Evolutionary conservation across 495 filamentous ascomycete species (phyloP), one percentile per base, ranked within the genome.

Genomic region (Viridothelium virens): DNA sequence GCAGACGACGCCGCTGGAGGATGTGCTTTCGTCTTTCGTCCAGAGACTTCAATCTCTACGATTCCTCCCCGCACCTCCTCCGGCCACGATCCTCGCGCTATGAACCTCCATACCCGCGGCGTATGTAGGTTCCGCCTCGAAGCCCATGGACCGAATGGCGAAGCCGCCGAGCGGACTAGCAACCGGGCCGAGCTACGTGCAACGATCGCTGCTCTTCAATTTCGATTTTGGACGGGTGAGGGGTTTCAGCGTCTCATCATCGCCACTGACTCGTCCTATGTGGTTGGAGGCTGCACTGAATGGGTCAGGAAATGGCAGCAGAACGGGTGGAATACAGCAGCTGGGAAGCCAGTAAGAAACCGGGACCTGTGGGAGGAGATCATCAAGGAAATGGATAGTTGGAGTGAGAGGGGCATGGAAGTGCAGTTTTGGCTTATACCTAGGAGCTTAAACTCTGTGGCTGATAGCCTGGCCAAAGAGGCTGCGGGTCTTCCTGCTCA

Each of bases 171-270:
- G 10, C 94, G 97, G 74, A 97, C 94, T 0, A 98, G 97, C 74
- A 89, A 97, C 74, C 91, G 94, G 2, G 94, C 94, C 14, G 94
- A 98, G 75, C 79, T 98, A 63, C 91, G 91, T 2, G 93, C 92
- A 0, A 87, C 96, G 67, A 79, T 89, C 3, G 88, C 92, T 62
- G 90, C 91, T 7, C 82, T 98, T 36, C 85, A 96, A 71, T 85
- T 86, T 36, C 77, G 82, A 64, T 1, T 63, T 66, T 81, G 78
- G 79, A 38, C 46, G 38, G 67, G 65, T 9, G 80, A 81, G 68
- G 75, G 77, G 1, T 77, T 75, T 67, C 68, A 62, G 14, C 78
- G 84, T 56, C 79, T 91, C 14, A 80, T 84, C 38, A 91, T 97
- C 69, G 83, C 88, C 71, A 89, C 87, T 16, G 94, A 97, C 77